phyloP scores from a whole-genome alignment of 345 rosid genomes.

The Citrus medica region DNA sequence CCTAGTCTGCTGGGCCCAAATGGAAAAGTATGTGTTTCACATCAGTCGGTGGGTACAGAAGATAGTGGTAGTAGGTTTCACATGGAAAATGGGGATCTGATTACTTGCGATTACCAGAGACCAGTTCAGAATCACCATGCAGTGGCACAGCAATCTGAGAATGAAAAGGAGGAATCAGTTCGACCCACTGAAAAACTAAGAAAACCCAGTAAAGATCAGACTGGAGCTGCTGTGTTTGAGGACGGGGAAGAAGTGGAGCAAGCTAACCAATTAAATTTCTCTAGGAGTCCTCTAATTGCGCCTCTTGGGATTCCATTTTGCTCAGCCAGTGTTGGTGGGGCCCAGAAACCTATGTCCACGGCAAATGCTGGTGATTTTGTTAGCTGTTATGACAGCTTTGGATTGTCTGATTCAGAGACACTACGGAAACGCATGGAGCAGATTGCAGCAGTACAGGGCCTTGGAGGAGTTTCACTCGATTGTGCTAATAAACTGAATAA shows the following conservation, averaged over 20 bases:
- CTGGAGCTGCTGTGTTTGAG: slow-evolving; percentile 31
- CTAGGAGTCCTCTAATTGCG: slow-evolving; percentile 53
- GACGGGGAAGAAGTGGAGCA: slow-evolving; percentile 58
- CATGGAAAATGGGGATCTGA: slow-evolving; percentile 63
- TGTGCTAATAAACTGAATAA: slow-evolving; percentile 70
- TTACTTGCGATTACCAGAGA: slow-evolving; percentile 63
- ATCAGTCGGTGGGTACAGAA: slow-evolving; percentile 50
- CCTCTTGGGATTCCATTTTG: slow-evolving; percentile 82
- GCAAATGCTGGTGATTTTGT: slow-evolving; percentile 33
- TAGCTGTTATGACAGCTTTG: slow-evolving; percentile 66
- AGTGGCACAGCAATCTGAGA: slow-evolving; percentile 50
- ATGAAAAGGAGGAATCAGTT: slow-evolving; percentile 42
- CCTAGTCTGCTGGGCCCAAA: slow-evolving; percentile 81
- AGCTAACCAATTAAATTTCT: slow-evolving; percentile 31
- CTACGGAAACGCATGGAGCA: slow-evolving; percentile 80
- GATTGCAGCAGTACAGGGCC: slow-evolving; percentile 69
- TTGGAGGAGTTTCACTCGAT: slow-evolving; percentile 79
- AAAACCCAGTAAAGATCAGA: slow-evolving; percentile 38
- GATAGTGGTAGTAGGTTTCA: slow-evolving; percentile 38
- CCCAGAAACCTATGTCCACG: slow-evolving; percentile 48
- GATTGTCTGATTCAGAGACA: slow-evolving; percentile 56
- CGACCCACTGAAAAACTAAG: slow-evolving; percentile 36
- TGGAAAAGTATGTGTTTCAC: slow-evolving; percentile 61
- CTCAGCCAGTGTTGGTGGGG: slow-evolving; percentile 64
- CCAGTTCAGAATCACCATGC: slow-evolving; percentile 45